A percentile compares a stretch with the other conserved stretches of the same genome.
phyloP scores from a whole-genome alignment of 2,329 filamentous ascomycete genomes.

The Aspergillus hiratsukae region DNA sequence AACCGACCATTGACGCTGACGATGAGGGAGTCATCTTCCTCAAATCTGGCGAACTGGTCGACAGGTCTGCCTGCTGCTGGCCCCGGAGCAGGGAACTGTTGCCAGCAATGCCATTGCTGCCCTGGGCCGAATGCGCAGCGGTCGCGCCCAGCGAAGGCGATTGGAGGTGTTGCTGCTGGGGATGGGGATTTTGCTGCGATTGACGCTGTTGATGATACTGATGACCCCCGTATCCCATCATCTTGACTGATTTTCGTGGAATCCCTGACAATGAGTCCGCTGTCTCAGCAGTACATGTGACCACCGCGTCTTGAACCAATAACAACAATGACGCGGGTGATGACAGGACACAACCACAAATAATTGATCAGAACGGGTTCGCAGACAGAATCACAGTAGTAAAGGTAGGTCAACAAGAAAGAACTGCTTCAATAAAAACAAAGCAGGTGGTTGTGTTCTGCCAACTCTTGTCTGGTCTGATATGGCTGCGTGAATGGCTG shows the following conservation, averaged over 20 bases:
- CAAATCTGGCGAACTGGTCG: conserved; percentile 26
- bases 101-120: conserved; percentile 18
- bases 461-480: background rate
- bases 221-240: conserved; percentile 35
- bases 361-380: background rate
- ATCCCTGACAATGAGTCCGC: conserved; percentile 8
- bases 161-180: conserved; percentile 25
- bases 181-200: conserved; percentile 19
- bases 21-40: conserved; percentile 31
- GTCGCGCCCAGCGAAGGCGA: conserved; percentile 26
- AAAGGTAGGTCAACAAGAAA: background rate
- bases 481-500: background rate
- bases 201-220: conserved; percentile 25
- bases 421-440: background rate
- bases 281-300: conserved; percentile 7
- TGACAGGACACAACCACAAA: background rate
- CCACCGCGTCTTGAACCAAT: conserved; percentile 7
- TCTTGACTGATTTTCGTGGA: conserved; percentile 17
- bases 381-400: background rate
- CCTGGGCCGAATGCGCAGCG: conserved; percentile 23
- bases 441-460: background rate
- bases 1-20: conserved; percentile 26
- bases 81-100: conserved; percentile 25
- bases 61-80: conserved; percentile 23
- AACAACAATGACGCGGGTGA: background rate